Conservation (phyloP, 2,329 filamentous ascomycete species). For the Fusarium tjaetaba region DNA sequence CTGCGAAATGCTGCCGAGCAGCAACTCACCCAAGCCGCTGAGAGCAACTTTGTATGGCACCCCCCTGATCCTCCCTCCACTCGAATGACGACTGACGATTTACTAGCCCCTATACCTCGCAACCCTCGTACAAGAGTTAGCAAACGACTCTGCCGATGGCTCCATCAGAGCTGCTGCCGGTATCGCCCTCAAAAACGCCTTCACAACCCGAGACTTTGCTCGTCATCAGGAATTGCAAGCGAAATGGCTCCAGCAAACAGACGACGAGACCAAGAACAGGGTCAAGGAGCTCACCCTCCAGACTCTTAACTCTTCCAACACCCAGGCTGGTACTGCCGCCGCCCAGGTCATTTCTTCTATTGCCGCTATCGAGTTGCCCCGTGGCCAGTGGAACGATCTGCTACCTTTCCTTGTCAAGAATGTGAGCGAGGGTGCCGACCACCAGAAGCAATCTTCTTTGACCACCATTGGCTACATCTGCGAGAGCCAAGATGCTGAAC, state of each 20-base stretch:
- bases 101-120: conserved; percentile 87
- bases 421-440: conserved; percentile 84
- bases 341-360: conserved; percentile 97
- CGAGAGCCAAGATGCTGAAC: conserved; percentile 89
- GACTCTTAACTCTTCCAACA: conserved; percentile 82
- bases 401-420: conserved; percentile 91
- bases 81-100: conserved; percentile 40
- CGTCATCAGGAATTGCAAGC: conserved; percentile 90
- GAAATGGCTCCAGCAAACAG: conserved; percentile 90
- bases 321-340: conserved; percentile 85
- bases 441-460: conserved; percentile 93
- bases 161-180: conserved; percentile 93
- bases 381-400: conserved; percentile 91
- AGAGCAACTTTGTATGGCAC: conserved; percentile 87
- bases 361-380: conserved; percentile 92
- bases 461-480: conserved; percentile 99
- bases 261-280: conserved; percentile 81
- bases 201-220: conserved; percentile 89
- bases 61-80: conserved; percentile 36
- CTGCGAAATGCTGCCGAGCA: conserved; percentile 92
- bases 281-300: conserved; percentile 93
- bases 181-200: conserved; percentile 97
- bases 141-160: conserved; percentile 85
- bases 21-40: conserved; percentile 90
- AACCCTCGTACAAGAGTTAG: conserved; percentile 91